phyloP scores from a whole-genome alignment of 2,329 filamentous ascomycete species.

The Colletotrichum echinochloae region DNA sequence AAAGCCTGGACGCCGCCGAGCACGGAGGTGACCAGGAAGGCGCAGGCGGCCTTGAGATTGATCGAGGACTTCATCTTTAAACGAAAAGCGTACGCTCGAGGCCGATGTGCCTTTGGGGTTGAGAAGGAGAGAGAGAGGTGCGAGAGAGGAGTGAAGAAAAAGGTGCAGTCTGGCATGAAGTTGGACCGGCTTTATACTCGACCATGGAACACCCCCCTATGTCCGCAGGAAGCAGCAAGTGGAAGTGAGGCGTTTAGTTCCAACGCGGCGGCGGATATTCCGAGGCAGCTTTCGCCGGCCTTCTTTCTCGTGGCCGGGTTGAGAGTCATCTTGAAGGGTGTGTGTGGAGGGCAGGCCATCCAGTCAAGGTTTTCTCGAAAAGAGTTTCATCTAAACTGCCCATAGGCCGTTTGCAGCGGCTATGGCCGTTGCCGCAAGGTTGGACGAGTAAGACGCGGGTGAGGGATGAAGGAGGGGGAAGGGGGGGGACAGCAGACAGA shows the following conservation, averaged over 20 bases:
- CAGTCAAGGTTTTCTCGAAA: slow-evolving; percentile 9
- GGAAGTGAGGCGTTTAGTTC: neutral
- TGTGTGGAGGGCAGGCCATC: neutral
- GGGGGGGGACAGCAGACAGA: too few species aligned
- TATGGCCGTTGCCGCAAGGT: neutral
- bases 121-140: neutral
- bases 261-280: neutral
- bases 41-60: neutral
- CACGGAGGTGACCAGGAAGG: neutral
- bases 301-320: neutral
- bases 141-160: neutral
- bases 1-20: neutral
- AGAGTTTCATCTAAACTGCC: slow-evolving; percentile 18
- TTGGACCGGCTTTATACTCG: neutral
- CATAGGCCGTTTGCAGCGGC: neutral
- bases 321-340: neutral
- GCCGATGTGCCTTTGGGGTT: too few species aligned
- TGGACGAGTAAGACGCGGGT: neutral
- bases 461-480: neutral
- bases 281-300: neutral
- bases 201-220: neutral
- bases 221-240: neutral
- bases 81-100: neutral
- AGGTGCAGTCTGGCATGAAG: neutral
- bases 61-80: neutral